Evolutionary conservation across 1,284 basidiomycete genomes (phyloP).

Genomic region (Rhizopogon parksii): DNA sequence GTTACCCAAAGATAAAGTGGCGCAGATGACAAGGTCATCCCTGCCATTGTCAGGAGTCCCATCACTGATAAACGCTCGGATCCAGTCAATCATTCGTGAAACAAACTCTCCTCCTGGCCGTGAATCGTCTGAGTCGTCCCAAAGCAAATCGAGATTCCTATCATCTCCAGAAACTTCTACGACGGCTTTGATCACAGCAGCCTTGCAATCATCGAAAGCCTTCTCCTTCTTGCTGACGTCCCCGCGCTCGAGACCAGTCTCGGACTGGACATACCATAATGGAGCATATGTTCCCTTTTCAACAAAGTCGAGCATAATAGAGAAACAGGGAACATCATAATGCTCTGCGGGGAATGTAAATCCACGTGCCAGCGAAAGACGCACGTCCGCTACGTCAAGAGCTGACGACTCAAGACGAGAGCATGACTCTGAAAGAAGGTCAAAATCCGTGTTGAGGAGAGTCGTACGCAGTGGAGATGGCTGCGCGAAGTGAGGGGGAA

Average conservation of each 20-base stretch:
- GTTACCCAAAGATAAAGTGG: constrained; percentile 77
- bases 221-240: constrained; percentile 57
- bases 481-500: constrained; percentile 34
- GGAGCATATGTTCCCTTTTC: constrained; percentile 60
- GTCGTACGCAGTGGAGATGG: constrained; percentile 40
- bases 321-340: constrained; percentile 51
- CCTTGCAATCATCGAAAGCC: constrained; percentile 75
- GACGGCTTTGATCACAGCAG: constrained; percentile 74
- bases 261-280: constrained; percentile 46
- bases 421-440: constrained; percentile 65
- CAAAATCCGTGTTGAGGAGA: constrained; percentile 63
- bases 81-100: constrained; percentile 70
- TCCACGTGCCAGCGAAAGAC: constrained; percentile 63
- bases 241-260: constrained; percentile 31
- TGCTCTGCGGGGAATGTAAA: constrained; percentile 53
- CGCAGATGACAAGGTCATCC: constrained; percentile 79
- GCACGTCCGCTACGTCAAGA: constrained; percentile 68
- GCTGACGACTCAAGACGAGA: constrained; percentile 69
- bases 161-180: constrained; percentile 83
- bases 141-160: constrained; percentile 68
- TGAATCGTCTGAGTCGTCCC: constrained; percentile 52
- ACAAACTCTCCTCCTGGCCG: constrained; percentile 68
- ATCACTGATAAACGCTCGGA: constrained; percentile 44
- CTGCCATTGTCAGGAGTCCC: constrained; percentile 31
- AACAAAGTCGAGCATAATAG: constrained; percentile 63